A percentile compares a stretch with the other conserved stretches of the same genome.
Evolutionary conservation across 2,329 filamentous ascomycete genomes (phyloP).

Genomic region (Blastomyces emzantsi): DNA sequence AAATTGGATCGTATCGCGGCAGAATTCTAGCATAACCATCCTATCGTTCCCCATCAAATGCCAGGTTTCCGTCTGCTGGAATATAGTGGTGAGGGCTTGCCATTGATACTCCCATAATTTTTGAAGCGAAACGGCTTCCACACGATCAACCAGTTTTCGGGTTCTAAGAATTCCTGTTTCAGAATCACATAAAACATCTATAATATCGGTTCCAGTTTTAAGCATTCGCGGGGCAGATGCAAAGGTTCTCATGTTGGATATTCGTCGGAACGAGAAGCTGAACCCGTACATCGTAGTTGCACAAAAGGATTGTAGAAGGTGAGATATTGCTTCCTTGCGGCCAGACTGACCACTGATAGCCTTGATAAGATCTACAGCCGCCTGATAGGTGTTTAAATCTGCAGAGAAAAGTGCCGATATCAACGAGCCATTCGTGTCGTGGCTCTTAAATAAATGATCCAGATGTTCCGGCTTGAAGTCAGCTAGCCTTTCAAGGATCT

Average conservation of each 20-base stretch:
- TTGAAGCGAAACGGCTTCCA: slow-evolving; percentile 58
- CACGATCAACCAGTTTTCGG: slow-evolving; percentile 45
- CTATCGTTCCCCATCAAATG: slow-evolving; percentile 61
- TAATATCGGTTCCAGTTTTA: slow-evolving; percentile 52
- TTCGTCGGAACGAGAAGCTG: slow-evolving; percentile 47
- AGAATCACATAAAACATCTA: slow-evolving; percentile 56
- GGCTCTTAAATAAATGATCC: slow-evolving; percentile 57
- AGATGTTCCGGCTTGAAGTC: slow-evolving; percentile 65
- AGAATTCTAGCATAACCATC: slow-evolving; percentile 78
- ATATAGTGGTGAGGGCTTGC: slow-evolving; percentile 70
- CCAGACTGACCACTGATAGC: slow-evolving; percentile 62
- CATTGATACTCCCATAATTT: slow-evolving; percentile 80
- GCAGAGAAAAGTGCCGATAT: slow-evolving; percentile 75
- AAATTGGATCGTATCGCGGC: slow-evolving; percentile 89
- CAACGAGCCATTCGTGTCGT: slow-evolving; percentile 61
- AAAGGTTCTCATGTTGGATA: slow-evolving; percentile 50
- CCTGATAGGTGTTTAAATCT: slow-evolving; percentile 67
- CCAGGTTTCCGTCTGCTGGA: slow-evolving; percentile 76
- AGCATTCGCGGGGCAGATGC: slow-evolving; percentile 52
- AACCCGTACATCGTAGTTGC: slow-evolving; percentile 49
- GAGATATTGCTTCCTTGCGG: slow-evolving; percentile 51
- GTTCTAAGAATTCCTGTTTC: slow-evolving; percentile 54
- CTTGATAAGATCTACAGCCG: slow-evolving; percentile 74
- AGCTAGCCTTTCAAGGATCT: slow-evolving; percentile 67
- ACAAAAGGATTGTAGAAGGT: slow-evolving; percentile 51